Base-by-base conservation (phyloP, 495 filamentous ascomycete genomes). In the Aspergillus sparsus region DNA sequence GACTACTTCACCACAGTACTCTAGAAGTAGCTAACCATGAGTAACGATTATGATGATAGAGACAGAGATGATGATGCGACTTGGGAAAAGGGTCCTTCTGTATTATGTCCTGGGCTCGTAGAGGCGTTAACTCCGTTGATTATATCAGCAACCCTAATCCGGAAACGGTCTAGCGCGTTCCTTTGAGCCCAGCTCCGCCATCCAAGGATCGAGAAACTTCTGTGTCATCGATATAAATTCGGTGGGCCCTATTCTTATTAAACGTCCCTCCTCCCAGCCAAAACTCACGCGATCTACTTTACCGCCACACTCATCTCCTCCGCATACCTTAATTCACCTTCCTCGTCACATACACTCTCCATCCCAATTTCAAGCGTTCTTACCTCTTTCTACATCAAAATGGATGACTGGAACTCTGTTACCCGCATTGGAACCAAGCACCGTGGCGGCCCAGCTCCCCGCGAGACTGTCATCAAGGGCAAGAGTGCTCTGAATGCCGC, bases 361-460 rank as follows among this genome's bases (percentile, higher is more conserved):
- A 49, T 27, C 12, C 50, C 34, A 6, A 11, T 47, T n/a, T 46
- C n/a, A 5, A 18, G 5, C 51, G 16, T 42, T 49, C 33, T 15
- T 42, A 41, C 34, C 32, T 33, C 50, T 37, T 37, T 44, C 41
- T 55, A 11, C 41, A 54, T 53, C 56, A 78, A 66, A 69, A 78
- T 78, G 76, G 63, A 83, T 68, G 88, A 95, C 65, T 97, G 93
- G 93, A 90, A 96, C 66, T 75, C 80, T 62, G 88, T 89, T 64
- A 95, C 92, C 71, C 96, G 91, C 84, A 99, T 99, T 70, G 94
- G 94, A 65, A 87, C 83, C 81, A 93, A 90, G 77, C 79, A 83
- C 68, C 82, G 83, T 61, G 81, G 68, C 53, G 89, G 84, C 63
- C 79, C 74, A 34, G 80, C 77, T 49, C 71, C 82, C 49, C 90